Evolutionary conservation across 768 basidiomycete species (phyloP), one percentile per base, ranked within the genome.

Genomic region (Infundibulicybe gibba): DNA sequence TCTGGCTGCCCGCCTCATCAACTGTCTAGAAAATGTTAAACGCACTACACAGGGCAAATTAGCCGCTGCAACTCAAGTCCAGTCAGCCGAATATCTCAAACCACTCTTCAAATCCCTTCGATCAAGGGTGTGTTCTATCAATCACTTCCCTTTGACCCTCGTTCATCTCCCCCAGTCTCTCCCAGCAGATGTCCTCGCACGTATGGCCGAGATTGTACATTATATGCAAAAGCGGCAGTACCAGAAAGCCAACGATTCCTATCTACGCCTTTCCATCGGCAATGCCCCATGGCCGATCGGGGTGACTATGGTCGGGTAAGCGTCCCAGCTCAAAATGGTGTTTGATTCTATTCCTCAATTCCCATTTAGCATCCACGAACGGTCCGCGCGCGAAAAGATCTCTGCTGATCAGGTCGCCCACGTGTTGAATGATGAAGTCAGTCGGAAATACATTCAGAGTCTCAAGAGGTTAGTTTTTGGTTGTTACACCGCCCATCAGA

Each of bases 271-370:
- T 33, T 94, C 91, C 5, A 99, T 99, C 53, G 97, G 97, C 31
- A 99, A 97, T 58, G 95, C 97, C 0, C 94, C 97, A 2, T 99
- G 97, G 97, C 97, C 97, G 1, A 99, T 99, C 59, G 97, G 97
- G 37, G 97, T 99, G 8, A 99, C 97, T 50, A 95, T 95, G 89
- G 97, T 98, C 70, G 94, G 93, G 92, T 93, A 66, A 33, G 85
- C 74, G 10, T 34, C 45, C 38, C 9, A 21, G 35, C 16, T 47
- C 37, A 15, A n/a, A 14, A 15, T 37, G 20, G 41, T 12, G 34
- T 49, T 33, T 48, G 48, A 31, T n/a, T 32, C 37, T 21, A 50
- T 14, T 50, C 35, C 10, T 44, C 39, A 21, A 21, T 14, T 13
- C 42, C 44, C 20, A 38, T n/a, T 30, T 49, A 89, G 94, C 71